phyloP scores from a whole-genome alignment of 225 moss, liverwort and hornwort species.

The Sphagnum contortum region DNA sequence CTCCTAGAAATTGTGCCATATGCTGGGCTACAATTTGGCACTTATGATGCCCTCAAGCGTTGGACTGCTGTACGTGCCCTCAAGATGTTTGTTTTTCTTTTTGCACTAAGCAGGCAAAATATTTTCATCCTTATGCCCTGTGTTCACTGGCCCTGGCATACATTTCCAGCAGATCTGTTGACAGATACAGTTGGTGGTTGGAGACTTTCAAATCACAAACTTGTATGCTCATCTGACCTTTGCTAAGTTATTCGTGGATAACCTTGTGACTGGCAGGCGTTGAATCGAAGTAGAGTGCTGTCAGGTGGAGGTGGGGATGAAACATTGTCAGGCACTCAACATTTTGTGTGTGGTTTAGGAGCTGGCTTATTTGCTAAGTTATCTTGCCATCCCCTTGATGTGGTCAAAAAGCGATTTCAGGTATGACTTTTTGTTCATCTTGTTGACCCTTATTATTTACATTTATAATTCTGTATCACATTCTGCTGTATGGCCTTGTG shows the following conservation, averaged over 20 bases:
- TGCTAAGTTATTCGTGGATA: no score
- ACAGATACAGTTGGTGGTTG: no score
- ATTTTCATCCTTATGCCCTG: no score
- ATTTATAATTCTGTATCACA: no score
- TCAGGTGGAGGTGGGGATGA: slow-evolving; percentile 9
- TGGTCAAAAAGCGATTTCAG: slow-evolving; percentile 90
- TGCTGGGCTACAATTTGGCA: slow-evolving; percentile 92
- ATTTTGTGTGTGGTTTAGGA: slow-evolving; percentile 61
- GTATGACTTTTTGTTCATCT: slow-evolving; percentile 9
- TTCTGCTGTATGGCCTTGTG: no score
- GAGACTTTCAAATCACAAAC: no score
- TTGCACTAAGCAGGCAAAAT: no score
- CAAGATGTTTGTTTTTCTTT: background rate
- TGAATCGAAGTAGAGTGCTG: slow-evolving; percentile 13
- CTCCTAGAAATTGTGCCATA: slow-evolving; percentile 88
- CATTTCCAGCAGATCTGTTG: no score
- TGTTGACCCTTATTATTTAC: no score
- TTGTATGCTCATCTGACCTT: no score
- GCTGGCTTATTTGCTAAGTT: slow-evolving; percentile 76
- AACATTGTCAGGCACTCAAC: slow-evolving; percentile 32
- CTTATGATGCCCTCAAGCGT: slow-evolving; percentile 68
- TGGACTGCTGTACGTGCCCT: slow-evolving; percentile 49
- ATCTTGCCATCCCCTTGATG: slow-evolving; percentile 89
- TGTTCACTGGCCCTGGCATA: no score
- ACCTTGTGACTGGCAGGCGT: slow-evolving; percentile 21